These are phyloP conservation scores for Ceratobasidium theobromae DNA, from an alignment of 1,284 basidiomycete genomes.

Conservation along the genomic window DNA sequence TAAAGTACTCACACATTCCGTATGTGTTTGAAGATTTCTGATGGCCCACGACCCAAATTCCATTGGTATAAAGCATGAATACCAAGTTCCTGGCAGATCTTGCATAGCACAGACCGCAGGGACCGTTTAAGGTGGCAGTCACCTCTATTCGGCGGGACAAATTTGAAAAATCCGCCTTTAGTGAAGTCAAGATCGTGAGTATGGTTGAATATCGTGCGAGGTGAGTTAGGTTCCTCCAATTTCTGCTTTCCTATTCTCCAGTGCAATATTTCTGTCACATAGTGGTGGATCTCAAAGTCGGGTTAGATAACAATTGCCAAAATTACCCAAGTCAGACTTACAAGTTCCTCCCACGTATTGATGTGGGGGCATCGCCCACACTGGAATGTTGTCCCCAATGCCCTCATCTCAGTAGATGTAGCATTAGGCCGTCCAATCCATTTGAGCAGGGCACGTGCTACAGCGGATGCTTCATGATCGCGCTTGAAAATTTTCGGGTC, in stretches of 20 bases:
- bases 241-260: not conserved
- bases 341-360: not conserved
- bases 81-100: not conserved
- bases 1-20: constrained; percentile 9
- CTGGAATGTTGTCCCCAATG: not conserved
- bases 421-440: not conserved
- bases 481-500: not conserved
- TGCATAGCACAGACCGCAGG: not conserved
- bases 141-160: not conserved
- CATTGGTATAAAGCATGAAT: not conserved
- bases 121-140: not conserved
- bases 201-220: too few species aligned
- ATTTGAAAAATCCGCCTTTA: not conserved
- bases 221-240: too few species aligned
- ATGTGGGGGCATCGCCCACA: not conserved
- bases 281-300: not conserved
- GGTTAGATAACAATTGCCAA: not conserved
- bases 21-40: not conserved
- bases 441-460: not conserved
- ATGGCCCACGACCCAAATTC: not conserved
- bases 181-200: not conserved
- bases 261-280: not conserved
- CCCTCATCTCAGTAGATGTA: not conserved
- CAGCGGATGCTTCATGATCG: not conserved
- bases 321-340: not conserved